Conservation (phyloP, 257 asterid species). For the Knoxia roxburghii region DNA sequence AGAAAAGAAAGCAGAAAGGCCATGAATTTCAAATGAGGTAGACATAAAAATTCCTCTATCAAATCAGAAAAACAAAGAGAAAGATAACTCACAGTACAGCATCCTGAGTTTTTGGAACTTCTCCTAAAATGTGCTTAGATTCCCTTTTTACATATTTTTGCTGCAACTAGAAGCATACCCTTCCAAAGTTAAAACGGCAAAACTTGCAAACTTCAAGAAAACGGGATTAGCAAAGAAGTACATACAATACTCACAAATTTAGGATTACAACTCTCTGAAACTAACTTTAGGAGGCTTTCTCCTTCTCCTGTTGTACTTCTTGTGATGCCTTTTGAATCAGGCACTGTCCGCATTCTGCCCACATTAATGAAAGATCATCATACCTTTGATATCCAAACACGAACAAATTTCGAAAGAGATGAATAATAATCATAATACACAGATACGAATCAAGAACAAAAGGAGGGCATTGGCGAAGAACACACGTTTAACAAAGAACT, state of each 20-base stretch:
- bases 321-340: conserved; percentile 57
- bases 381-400: neutral
- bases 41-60: neutral
- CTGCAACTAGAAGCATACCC: conserved; percentile 24
- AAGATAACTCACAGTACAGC: conserved; percentile 52
- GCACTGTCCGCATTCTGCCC: conserved; percentile 57
- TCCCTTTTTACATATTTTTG: conserved; percentile 46
- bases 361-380: conserved; percentile 4
- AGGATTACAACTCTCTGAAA: conserved; percentile 73
- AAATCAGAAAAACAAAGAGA: conserved; percentile 8
- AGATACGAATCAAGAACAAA: conserved; percentile 1
- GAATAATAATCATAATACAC: neutral
- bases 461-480: neutral
- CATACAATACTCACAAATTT: conserved; percentile 54
- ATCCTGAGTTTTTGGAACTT: conserved; percentile 47
- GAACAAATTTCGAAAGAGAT: neutral
- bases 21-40: neutral
- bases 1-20: neutral
- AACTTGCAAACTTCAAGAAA: neutral
- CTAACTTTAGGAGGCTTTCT: conserved; percentile 54
- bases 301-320: conserved; percentile 62
- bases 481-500: neutral
- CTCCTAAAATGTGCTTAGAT: conserved; percentile 47
- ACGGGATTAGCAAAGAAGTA: neutral
- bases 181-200: neutral